These are phyloP conservation scores for Podospora australis DNA, from an alignment of 495 filamentous ascomycete species.

Conservation along the genomic window DNA sequence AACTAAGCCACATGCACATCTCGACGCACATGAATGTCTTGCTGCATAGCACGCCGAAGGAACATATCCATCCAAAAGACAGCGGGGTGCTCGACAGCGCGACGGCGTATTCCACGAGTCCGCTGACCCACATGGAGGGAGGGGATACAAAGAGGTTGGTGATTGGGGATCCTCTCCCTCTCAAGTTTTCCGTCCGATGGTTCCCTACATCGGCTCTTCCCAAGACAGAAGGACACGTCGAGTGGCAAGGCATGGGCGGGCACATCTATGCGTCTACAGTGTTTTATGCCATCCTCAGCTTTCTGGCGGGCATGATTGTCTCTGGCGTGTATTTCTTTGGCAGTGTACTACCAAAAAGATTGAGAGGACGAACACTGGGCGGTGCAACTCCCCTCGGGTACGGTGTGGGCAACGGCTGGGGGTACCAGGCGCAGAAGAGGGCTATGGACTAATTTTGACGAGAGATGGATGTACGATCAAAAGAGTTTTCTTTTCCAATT, in stretches of 20 bases:
- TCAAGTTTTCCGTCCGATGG: constrained; percentile 81
- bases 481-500: not conserved
- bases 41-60: constrained; percentile 63
- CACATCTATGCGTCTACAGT: constrained; percentile 61
- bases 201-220: constrained; percentile 66
- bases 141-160: constrained; percentile 57
- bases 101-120: constrained; percentile 77
- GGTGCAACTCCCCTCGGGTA: constrained; percentile 50
- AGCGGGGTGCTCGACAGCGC: constrained; percentile 74
- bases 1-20: constrained; percentile 85
- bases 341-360: constrained; percentile 49
- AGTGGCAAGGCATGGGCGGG: constrained; percentile 58
- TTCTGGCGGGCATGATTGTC: constrained; percentile 47
- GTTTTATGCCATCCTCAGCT: constrained; percentile 56
- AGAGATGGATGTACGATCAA: no score
- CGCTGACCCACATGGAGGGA: constrained; percentile 53
- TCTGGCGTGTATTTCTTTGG: constrained; percentile 58
- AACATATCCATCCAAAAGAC: constrained; percentile 48
- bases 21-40: constrained; percentile 82
- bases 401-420: constrained; percentile 50
- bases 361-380: constrained; percentile 44
- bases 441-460: constrained; percentile 32
- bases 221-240: constrained; percentile 44
- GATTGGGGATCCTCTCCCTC: constrained; percentile 77
- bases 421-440: constrained; percentile 39